Conservation (phyloP, 805 yeast genomes). For the Starmerella floris region DNA sequence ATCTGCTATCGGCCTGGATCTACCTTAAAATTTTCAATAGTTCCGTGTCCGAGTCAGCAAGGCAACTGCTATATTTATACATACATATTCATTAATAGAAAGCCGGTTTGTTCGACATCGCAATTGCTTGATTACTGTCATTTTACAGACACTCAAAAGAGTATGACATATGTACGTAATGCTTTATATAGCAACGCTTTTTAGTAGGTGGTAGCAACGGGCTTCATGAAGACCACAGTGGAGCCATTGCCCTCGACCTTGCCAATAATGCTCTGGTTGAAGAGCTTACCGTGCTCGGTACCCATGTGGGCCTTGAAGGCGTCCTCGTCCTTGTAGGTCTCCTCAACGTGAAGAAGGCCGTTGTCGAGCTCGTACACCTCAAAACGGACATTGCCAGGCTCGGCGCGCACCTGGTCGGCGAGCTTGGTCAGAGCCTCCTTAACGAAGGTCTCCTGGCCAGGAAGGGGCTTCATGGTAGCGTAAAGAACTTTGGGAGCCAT, state of each 20-base stretch:
- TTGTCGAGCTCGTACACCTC: constrained; percentile 21
- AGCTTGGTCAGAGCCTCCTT: constrained; percentile 16
- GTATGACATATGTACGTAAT: too few relatives aligned
- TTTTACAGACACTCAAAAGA: too few relatives aligned
- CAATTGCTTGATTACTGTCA: too few relatives aligned
- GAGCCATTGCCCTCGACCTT: constrained; percentile 22
- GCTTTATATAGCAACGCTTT: too few relatives aligned
- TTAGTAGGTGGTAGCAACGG: constrained; percentile 17
- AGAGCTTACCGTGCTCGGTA: constrained; percentile 20
- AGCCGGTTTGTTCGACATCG: too few relatives aligned
- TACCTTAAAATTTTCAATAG: too few relatives aligned
- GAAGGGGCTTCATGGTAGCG: constrained; percentile 21
- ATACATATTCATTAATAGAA: too few relatives aligned
- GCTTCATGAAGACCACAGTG: constrained; percentile 18
- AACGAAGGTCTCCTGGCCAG: constrained; percentile 20
- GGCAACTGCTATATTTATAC: too few relatives aligned
- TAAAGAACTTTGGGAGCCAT: constrained; percentile 16
- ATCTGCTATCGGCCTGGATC: too few relatives aligned
- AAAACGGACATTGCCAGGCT: constrained; percentile 23
- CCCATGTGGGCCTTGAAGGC: constrained; percentile 23
- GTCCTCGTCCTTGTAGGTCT: constrained; percentile 23
- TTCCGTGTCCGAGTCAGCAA: too few relatives aligned
- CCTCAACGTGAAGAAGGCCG: constrained; percentile 22
- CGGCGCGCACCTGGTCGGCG: constrained; percentile 20
- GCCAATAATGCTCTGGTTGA: constrained; percentile 20